phyloP scores from a whole-genome alignment of 1,284 basidiomycete genomes.

The Entoloma clypeatum region DNA sequence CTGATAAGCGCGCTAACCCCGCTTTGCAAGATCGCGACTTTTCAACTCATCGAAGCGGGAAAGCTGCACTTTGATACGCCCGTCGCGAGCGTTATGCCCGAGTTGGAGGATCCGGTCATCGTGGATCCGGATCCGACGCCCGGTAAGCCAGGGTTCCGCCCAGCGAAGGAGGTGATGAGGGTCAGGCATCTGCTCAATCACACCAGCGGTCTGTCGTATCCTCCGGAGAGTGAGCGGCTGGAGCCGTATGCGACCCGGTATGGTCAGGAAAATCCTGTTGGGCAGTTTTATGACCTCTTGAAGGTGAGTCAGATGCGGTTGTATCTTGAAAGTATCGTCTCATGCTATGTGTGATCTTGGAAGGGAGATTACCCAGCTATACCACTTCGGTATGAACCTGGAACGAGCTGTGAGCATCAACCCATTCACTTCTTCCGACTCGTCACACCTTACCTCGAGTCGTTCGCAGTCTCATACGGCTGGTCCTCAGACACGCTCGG shows the following conservation, averaged over 20 bases:
- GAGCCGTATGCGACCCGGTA: conserved; percentile 9
- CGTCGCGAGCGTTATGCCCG: conserved; percentile 18
- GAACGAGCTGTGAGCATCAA: conserved; percentile 14
- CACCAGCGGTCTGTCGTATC: conserved; percentile 21
- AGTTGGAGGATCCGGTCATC: conserved; percentile 20
- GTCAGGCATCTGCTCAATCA: conserved; percentile 23
- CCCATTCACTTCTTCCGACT: neutral
- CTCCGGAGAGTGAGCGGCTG: conserved; percentile 4
- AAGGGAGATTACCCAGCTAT: conserved; percentile 8
- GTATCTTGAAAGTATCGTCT: neutral
- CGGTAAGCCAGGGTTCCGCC: conserved; percentile 1
- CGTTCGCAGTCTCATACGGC: conserved; percentile 11
- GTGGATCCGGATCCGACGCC: conserved; percentile 5
- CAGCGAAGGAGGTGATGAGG: conserved; percentile 14
- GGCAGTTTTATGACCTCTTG: conserved; percentile 18
- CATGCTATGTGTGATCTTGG: neutral
- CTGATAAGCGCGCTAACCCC: neutral
- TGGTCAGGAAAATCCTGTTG: conserved; percentile 17
- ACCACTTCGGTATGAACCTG: conserved; percentile 16
- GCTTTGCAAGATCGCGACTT: conserved; percentile 13
- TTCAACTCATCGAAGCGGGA: conserved; percentile 23
- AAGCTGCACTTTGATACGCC: conserved; percentile 19
- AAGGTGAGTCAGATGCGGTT: conserved; percentile 14
- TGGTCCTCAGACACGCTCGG: conserved; percentile 10
- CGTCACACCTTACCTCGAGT: neutral